phyloP scores from a whole-genome alignment of 2,329 filamentous ascomycete species.

The Phialophora expanda region DNA sequence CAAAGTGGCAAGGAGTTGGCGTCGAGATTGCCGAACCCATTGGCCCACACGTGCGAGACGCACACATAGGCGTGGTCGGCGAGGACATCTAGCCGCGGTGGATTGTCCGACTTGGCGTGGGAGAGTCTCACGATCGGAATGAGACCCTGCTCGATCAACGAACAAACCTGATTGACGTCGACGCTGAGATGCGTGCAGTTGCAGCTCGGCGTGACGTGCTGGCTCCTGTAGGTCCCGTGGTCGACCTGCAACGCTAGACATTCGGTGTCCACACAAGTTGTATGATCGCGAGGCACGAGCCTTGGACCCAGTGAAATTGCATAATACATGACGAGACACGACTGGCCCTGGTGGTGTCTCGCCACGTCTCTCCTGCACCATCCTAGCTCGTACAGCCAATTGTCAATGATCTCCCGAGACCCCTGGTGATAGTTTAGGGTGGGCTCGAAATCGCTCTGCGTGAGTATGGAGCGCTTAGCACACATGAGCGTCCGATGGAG shows the following conservation, averaged over 20 bases:
- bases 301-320: slow-evolving; percentile 1
- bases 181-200: slow-evolving; percentile 5
- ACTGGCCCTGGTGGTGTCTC: slow-evolving; percentile 11
- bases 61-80: slow-evolving; percentile 6
- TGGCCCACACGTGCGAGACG: slow-evolving; percentile 13
- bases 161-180: slow-evolving; percentile 1
- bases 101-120: not conserved
- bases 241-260: slow-evolving; percentile 14
- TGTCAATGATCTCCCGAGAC: slow-evolving; percentile 7
- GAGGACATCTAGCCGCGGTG: not conserved
- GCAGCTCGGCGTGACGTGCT: not conserved
- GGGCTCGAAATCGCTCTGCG: slow-evolving; percentile 7
- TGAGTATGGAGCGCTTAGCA: slow-evolving; percentile 6
- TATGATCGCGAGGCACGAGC: slow-evolving; percentile 2
- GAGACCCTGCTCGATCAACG: not conserved
- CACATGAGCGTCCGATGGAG: slow-evolving; percentile 8
- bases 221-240: slow-evolving; percentile 7
- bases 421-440: slow-evolving; percentile 2
- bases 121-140: slow-evolving; percentile 2
- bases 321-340: slow-evolving; percentile 9
- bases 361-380: slow-evolving; percentile 13
- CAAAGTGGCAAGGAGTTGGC: slow-evolving; percentile 7
- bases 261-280: slow-evolving; percentile 8
- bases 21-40: slow-evolving; percentile 12
- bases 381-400: not conserved